Conservation (phyloP, 768 basidiomycete genomes). For the Termitomyces sp. region DNA sequence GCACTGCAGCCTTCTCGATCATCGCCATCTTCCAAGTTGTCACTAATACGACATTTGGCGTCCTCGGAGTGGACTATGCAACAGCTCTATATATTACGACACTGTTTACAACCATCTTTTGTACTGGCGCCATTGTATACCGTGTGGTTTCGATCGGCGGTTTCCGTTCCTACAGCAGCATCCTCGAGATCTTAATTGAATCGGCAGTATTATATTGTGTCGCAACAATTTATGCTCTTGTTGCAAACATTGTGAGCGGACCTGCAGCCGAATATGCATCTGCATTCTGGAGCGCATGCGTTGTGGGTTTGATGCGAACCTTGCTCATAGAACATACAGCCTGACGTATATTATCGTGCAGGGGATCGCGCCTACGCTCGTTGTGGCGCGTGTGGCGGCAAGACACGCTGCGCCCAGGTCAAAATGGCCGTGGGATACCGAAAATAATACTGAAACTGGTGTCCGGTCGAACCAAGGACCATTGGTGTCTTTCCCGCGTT, state of each 20-base stretch:
- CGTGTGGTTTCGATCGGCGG: conserved; percentile 4
- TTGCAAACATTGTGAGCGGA: conserved; percentile 5
- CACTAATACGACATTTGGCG: conserved; percentile 7
- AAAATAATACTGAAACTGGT: neutral
- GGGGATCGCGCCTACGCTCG: conserved; percentile 14
- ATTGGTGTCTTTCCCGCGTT: neutral
- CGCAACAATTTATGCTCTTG: conserved; percentile 11
- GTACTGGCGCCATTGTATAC: conserved; percentile 10
- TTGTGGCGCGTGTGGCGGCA: conserved; percentile 11
- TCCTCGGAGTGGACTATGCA: conserved; percentile 10
- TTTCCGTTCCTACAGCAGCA: conserved; percentile 4
- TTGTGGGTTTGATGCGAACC: neutral
- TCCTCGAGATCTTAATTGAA: conserved; percentile 11
- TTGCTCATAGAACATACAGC: too few relatives aligned
- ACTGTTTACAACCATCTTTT: conserved; percentile 8
- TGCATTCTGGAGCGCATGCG: conserved; percentile 10
- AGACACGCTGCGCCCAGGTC: conserved; percentile 6
- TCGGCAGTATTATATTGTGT: conserved; percentile 8
- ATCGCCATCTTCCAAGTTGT: conserved; percentile 8
- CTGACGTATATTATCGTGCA: neutral
- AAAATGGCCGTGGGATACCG: conserved; percentile 7
- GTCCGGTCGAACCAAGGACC: neutral
- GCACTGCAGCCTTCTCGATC: conserved; percentile 7
- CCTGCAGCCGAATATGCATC: conserved; percentile 7
- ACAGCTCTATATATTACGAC: conserved; percentile 11